Evolutionary conservation across 2,329 filamentous ascomycete genomes (phyloP), one percentile per base, ranked within the genome.

Genomic region (Paracoccidioides lutzii): DNA sequence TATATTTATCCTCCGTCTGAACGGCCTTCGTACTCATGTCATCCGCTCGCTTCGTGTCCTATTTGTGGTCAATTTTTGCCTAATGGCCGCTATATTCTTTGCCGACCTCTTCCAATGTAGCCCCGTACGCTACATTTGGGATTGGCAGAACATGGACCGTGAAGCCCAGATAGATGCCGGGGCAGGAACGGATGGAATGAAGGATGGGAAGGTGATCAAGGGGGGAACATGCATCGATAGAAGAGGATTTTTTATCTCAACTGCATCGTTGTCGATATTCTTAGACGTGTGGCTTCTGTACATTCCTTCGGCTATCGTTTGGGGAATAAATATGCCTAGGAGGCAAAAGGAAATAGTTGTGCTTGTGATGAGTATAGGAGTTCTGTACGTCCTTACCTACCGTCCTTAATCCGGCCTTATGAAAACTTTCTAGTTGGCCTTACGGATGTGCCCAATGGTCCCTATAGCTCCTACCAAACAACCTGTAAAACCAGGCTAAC

Each of bases 91-190:
- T 33, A 66, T 73, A 4, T 71, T 75, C 55, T 61, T 74, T 43
- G 66, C 65, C 0, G 67, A 67, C 6, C 45, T 73, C 1, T 71
- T 76, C 50, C 72, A 76, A 53, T 75, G 72, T 56, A 64, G 62
- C 8, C 72, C 72, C 0, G 60, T 74, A 35, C 60, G 63, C 4
- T 62, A 61, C 35, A 65, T 65, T 49, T 75, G 71, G 67, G 59
- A 70, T 5, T 55, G 43, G 33, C 35, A 5, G 28, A 5, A 41
- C 12, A 14, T 56, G 30, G 52, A 45, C 32, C 44, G 30, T 12
- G 33, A 38, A 14, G 45, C 56, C 10, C 53, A 38, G 28, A 8
- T 43, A 52, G 45, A 40, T 38, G 54, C 54, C 3, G 53, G 44
- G n/a, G 53, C 53, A 1, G 53, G 28, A 42, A 10, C 5, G 15